phyloP scores from a whole-genome alignment of 768 basidiomycete species.

The Russula griseocarnosa region DNA sequence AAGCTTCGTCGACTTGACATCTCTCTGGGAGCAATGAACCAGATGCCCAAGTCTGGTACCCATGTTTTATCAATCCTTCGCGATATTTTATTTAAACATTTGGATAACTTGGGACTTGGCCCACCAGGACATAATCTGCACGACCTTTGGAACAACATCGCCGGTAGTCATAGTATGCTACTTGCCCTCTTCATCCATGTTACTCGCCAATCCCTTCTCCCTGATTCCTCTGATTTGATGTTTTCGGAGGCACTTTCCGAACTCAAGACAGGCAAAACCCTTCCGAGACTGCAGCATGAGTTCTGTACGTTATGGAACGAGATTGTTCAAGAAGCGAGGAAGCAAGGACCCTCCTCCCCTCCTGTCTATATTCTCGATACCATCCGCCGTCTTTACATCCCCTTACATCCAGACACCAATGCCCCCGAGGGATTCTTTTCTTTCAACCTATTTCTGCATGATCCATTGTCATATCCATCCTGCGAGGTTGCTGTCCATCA shows the following conservation, averaged over 20 bases:
- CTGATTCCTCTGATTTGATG: no score
- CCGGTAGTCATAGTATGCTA: background rate
- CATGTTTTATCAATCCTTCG: no score
- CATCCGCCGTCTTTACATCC: background rate
- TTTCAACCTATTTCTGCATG: background rate
- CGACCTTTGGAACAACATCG: background rate
- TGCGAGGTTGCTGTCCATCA: background rate
- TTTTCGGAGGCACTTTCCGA: background rate
- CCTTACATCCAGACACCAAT: background rate
- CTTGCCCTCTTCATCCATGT: background rate
- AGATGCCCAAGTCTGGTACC: no score
- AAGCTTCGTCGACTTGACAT: no score
- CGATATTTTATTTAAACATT: no score
- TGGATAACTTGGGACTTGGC: no score
- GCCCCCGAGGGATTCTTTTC: background rate
- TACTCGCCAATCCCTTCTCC: background rate
- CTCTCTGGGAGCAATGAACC: no score
- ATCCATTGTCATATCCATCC: background rate
- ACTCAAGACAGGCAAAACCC: background rate
- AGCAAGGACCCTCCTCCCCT: no score
- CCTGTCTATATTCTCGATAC: background rate
- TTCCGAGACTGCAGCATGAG: background rate
- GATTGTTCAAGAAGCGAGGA: background rate
- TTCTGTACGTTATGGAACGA: background rate
- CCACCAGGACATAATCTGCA: no score